phyloP scores from a whole-genome alignment of 2,329 filamentous ascomycete genomes.

The Akanthomyces uredinophilus region DNA sequence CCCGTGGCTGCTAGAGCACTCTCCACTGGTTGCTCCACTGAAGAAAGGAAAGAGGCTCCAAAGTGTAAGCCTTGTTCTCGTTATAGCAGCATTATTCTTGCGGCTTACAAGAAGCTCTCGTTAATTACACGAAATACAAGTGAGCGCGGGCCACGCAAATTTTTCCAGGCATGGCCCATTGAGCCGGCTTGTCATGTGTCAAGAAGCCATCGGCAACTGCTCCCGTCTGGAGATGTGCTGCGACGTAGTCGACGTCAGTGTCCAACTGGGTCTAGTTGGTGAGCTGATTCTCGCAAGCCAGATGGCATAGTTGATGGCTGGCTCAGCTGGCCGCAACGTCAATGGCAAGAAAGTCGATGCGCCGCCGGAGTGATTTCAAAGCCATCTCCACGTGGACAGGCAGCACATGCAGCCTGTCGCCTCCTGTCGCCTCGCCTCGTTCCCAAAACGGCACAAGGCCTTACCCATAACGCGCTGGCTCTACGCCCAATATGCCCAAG shows the following conservation, averaged over 20 bases:
- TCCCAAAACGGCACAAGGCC: not conserved
- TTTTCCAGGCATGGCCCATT: too few relatives aligned
- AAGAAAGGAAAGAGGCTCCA: not conserved
- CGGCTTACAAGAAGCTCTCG: not conserved
- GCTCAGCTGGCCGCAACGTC: not conserved
- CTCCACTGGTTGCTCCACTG: not conserved
- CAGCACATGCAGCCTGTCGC: not conserved
- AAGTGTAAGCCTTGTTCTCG: not conserved
- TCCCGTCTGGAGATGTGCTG: not conserved
- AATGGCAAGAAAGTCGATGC: too few relatives aligned
- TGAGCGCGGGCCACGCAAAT: too few relatives aligned
- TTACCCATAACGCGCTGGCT: constrained; percentile 5
- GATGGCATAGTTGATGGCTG: not conserved
- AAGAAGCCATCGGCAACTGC: not conserved
- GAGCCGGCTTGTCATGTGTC: not conserved
- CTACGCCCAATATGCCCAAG: not conserved
- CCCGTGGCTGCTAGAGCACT: too few relatives aligned
- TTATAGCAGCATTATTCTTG: not conserved
- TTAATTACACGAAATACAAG: not conserved
- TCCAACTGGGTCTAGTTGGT: not conserved
- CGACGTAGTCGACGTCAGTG: too few relatives aligned
- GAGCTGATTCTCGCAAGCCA: not conserved
- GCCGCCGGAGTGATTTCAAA: constrained; percentile 6
- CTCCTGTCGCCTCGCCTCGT: not conserved
- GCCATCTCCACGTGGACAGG: not conserved